Percentiles rank a stretch among this genome's conserved stretches.
phyloP scores from a whole-genome alignment of 2,329 filamentous ascomycete species.

The Pyrenochaeta sp. region DNA sequence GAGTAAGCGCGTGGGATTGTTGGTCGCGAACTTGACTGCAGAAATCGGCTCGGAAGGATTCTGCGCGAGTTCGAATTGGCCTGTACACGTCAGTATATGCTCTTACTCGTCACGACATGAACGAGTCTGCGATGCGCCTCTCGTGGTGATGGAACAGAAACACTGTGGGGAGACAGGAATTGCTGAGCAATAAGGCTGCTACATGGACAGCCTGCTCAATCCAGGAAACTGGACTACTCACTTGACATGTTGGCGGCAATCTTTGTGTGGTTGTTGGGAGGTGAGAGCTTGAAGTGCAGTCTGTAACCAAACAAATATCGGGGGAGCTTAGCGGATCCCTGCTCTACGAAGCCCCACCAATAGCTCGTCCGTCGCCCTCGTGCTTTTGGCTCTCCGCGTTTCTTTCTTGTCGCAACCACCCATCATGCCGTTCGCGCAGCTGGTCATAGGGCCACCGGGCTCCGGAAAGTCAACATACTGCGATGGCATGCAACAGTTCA shows the following conservation, averaged over 20 bases:
- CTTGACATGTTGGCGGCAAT: constrained; percentile 37
- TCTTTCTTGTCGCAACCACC: constrained; percentile 2
- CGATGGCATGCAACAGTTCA: constrained; percentile 99
- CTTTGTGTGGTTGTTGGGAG: constrained; percentile 3
- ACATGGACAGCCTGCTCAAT: background rate
- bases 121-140: background rate
- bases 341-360: constrained; percentile 25
- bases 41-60: constrained; percentile 89
- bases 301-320: constrained; percentile 26
- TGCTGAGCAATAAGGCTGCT: background rate
- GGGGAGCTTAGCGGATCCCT: constrained; percentile 11
- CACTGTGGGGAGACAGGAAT: background rate
- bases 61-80: constrained; percentile 81
- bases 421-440: constrained; percentile 70
- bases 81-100: constrained; percentile 15
- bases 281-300: constrained; percentile 23
- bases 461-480: constrained; percentile 98
- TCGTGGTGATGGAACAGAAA: background rate
- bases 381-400: background rate
- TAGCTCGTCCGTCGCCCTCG: constrained; percentile 9
- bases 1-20: constrained; percentile 76
- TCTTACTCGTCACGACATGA: background rate
- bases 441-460: constrained; percentile 92
- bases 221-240: constrained; percentile 11
- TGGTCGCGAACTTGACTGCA: constrained; percentile 82